These are phyloP conservation scores for Rhynchospora pubera DNA, from an alignment of 176 grass and related monocot genomes.

Conservation along the genomic window DNA sequence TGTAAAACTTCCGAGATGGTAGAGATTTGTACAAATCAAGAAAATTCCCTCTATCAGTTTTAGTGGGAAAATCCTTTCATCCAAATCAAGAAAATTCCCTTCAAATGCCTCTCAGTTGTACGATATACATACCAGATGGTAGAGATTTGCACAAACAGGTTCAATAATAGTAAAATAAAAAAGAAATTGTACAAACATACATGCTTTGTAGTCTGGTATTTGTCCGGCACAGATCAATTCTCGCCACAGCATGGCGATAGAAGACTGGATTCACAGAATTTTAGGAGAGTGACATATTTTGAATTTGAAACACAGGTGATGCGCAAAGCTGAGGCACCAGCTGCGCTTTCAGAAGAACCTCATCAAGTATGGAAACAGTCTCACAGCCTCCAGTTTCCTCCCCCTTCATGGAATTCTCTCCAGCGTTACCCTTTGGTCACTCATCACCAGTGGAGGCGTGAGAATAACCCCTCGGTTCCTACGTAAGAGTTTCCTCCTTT, in stretches of 20 bases:
- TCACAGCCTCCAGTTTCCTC: conserved; percentile 21
- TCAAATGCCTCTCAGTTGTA: background rate
- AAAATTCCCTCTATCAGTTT: no score
- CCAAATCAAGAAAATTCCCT: background rate
- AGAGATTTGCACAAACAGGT: background rate
- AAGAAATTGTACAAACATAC: background rate
- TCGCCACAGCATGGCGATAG: background rate
- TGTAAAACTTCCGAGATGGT: background rate
- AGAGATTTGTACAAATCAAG: no score
- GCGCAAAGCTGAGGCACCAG: conserved; percentile 44
- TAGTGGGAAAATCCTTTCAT: no score
- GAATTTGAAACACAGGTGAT: conserved; percentile 49
- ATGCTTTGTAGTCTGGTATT: background rate
- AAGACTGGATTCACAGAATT: no score
- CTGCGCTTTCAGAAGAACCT: conserved; percentile 35
- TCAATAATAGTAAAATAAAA: no score
- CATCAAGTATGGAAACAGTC: conserved; percentile 32
- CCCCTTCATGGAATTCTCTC: conserved; percentile 20
- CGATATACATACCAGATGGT: background rate
- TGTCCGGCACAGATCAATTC: background rate
- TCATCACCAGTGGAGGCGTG: conserved; percentile 77
- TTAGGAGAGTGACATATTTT: background rate
- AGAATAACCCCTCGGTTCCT: conserved; percentile 1
- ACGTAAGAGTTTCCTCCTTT: background rate
- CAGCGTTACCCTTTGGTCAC: conserved; percentile 20